These are phyloP conservation scores for Musa itinerans DNA, from an alignment of 176 grass and related monocot genomes.

Conservation along the genomic window DNA sequence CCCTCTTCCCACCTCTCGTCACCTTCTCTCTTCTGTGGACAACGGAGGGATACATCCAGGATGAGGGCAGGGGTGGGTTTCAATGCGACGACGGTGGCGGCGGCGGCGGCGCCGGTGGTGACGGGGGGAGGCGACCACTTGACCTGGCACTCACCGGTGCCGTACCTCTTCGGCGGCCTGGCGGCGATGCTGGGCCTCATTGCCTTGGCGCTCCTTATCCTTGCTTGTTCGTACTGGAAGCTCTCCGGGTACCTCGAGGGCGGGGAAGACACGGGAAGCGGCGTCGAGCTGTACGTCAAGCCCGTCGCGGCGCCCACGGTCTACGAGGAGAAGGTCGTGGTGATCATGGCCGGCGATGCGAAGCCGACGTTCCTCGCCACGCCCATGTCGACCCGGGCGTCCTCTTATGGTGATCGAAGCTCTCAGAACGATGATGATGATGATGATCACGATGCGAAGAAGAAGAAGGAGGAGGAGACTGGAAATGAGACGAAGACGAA, in stretches of 20 bases:
- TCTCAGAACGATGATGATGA: background rate
- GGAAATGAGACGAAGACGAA: background rate
- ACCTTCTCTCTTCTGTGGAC: too few relatives aligned
- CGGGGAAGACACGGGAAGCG: slow-evolving; percentile 7
- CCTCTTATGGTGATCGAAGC: slow-evolving; percentile 49
- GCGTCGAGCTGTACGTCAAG: slow-evolving; percentile 22
- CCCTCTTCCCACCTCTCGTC: background rate
- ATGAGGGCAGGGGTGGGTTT: slow-evolving; percentile 80
- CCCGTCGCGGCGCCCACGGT: slow-evolving; percentile 23
- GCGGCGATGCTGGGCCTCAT: slow-evolving; percentile 91
- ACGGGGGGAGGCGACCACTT: slow-evolving; percentile 34
- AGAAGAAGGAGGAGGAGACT: slow-evolving; percentile 21
- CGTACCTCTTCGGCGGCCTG: slow-evolving; percentile 84
- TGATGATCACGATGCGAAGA: slow-evolving; percentile 23
- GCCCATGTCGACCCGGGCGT: slow-evolving; percentile 65
- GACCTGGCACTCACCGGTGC: slow-evolving; percentile 85
- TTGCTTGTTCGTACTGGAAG: slow-evolving; percentile 96
- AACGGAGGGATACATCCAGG: background rate
- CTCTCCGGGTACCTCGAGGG: slow-evolving; percentile 70
- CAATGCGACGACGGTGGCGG: slow-evolving; percentile 42
- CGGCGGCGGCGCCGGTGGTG: slow-evolving; percentile 7
- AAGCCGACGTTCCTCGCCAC: slow-evolving; percentile 83
- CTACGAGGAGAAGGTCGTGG: slow-evolving; percentile 79
- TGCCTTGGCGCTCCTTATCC: slow-evolving; percentile 79
- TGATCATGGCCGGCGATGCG: slow-evolving; percentile 92